Base-by-base conservation (phyloP, 306 rosid species). In the Quercus bicolor region DNA sequence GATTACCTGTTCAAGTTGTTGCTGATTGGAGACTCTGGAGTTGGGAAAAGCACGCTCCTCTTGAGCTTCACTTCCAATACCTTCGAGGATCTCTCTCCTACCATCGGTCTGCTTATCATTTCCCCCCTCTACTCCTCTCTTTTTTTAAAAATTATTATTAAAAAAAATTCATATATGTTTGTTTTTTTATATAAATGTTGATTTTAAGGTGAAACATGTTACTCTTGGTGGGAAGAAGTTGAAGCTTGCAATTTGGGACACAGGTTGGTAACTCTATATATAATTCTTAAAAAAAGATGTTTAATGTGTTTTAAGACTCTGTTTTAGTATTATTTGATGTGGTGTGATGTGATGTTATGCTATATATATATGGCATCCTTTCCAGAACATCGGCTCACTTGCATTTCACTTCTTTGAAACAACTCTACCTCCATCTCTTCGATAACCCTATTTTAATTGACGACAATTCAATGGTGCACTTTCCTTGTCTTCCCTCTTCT, bases 221-320 rank as follows among this genome's bases (percentile, higher is more conserved):
- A 81, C 83, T 19, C 5, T 75, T 66, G 87, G 93, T 33, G 97
- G 96, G 16, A 94, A 94, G 75, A 90, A 87, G 81, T 82, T 94
- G 84, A 94, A 91, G 83, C 96, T 94, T 77, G 96, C 97, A 29
- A 91, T 94, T 68, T 94, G 98, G 97, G 97, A 94, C 85, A 94
- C 96, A 82, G 97, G 97, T 91, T 90, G 78, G 64, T 48, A 48
- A 48, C 53, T 48, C 53, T 10, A 12, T 37, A 37, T 7, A 37
- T 37, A 37, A 37, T 7, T 37, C 45, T 37, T 7, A 0, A 37
- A 37, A 37, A 37, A 24, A 24, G 0, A 34, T 0, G 11, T 37
- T 7, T 37, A 37, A 37, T 37, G 45, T 7, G 13, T 48, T 48
- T 13, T 12, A 48, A 48, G 53, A 10, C 16, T 48, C 16, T 12